Evolutionary conservation across 331 rosid species (phyloP).

Genomic region (Erythrophleum ivorense): DNA sequence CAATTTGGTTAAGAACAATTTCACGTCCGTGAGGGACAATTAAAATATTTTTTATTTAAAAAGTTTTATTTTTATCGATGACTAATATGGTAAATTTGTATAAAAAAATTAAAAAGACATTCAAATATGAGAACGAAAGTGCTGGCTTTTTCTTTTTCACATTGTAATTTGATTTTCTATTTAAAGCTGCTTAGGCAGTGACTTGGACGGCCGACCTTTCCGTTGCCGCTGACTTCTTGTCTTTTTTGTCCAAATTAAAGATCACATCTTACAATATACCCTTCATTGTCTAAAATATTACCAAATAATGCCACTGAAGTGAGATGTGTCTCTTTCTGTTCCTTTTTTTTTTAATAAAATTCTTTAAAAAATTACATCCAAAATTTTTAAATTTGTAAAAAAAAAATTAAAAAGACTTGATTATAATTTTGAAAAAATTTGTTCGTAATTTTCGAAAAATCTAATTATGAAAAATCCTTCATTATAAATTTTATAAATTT

Average conservation of each 20-base stretch:
- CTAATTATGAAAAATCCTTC: too few species aligned
- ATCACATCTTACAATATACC: background rate
- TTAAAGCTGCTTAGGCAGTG: conserved; percentile 69
- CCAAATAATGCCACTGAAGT: conserved; percentile 39
- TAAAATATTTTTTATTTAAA: conserved; percentile 31
- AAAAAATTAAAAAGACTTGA: too few species aligned
- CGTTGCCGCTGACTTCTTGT: conserved; percentile 87
- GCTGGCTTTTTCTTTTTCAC: conserved; percentile 39
- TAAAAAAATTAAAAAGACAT: conserved; percentile 10
- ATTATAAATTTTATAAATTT: too few species aligned
- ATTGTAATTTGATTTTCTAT: conserved; percentile 51
- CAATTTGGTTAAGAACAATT: conserved; percentile 67
- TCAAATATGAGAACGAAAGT: conserved; percentile 31
- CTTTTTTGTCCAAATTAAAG: conserved; percentile 49
- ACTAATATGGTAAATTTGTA: conserved; percentile 47
- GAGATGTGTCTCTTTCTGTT: background rate
- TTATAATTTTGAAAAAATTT: too few species aligned
- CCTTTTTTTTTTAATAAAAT: too few species aligned
- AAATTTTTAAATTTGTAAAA: too few species aligned
- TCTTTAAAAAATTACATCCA: too few species aligned
- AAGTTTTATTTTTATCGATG: conserved; percentile 28
- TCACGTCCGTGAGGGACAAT: conserved; percentile 76
- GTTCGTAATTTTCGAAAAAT: too few species aligned
- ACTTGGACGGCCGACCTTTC: conserved; percentile 68
- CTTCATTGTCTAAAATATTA: conserved; percentile 11